Evolutionary conservation across 2,329 filamentous ascomycete species (phyloP).

Genomic region (Xylariaceae sp.): DNA sequence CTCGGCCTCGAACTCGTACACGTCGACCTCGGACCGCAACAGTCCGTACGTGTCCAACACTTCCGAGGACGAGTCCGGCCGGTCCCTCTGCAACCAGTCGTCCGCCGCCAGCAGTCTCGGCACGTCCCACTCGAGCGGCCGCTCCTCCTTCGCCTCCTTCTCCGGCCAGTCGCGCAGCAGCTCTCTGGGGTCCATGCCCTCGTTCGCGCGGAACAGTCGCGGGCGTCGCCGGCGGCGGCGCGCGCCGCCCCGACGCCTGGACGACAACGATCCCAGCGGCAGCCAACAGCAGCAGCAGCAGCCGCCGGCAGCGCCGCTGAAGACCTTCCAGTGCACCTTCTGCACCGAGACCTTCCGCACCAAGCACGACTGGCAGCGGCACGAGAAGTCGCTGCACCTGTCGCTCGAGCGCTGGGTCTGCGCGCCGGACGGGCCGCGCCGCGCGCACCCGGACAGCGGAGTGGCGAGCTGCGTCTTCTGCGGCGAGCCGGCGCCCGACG

Average conservation of each 20-base stretch:
- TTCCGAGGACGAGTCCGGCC: conserved; percentile 54
- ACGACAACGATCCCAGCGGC: too few species aligned
- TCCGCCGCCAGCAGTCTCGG: conserved; percentile 52
- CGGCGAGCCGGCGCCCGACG: conserved; percentile 45
- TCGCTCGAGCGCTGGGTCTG: conserved; percentile 62
- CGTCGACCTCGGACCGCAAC: conserved; percentile 43
- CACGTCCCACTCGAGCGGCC: conserved; percentile 52
- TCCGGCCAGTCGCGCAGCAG: conserved; percentile 50
- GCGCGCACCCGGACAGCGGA: conserved; percentile 52
- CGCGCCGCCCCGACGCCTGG: conserved; percentile 29
- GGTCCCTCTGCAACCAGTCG: conserved; percentile 51
- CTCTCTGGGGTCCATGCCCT: conserved; percentile 44
- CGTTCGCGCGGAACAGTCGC: conserved; percentile 31
- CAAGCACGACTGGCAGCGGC: conserved; percentile 63
- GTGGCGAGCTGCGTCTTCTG: conserved; percentile 53
- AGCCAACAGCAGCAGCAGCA: too few species aligned
- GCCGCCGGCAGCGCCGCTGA: too few species aligned
- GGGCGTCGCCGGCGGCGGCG: conserved; percentile 43
- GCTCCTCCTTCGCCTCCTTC: conserved; percentile 51
- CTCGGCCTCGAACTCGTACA: conserved; percentile 41
- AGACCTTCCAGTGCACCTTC: conserved; percentile 61
- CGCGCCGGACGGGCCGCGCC: conserved; percentile 47
- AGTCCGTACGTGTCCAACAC: conserved; percentile 51
- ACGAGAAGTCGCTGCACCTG: conserved; percentile 60
- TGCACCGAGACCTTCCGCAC: conserved; percentile 61